Percentiles rank a stretch among this genome's conserved stretches.
Conservation (phyloP, 2,329 filamentous ascomycete species). For the Tolypocladium capitatum region DNA sequence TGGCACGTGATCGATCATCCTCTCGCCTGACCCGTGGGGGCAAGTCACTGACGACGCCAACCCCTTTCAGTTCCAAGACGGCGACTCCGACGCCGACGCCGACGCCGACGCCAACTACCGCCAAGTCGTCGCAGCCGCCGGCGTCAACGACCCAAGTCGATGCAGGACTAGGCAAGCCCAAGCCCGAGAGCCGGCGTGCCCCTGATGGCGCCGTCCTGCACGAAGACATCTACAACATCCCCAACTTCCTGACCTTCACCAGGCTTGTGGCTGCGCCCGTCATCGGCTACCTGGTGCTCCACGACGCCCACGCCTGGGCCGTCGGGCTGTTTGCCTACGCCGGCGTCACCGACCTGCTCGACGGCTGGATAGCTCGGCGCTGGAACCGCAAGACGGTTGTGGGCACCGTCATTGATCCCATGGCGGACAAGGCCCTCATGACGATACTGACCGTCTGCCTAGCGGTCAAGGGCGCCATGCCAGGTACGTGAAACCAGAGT, state of each 20-base stretch:
- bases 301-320: constrained; percentile 67
- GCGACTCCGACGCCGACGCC: not conserved
- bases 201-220: constrained; percentile 23
- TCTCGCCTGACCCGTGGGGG: not conserved
- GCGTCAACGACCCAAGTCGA: not conserved
- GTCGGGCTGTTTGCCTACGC: constrained; percentile 85
- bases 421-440: constrained; percentile 96
- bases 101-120: not conserved
- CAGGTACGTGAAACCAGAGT: constrained; percentile 38
- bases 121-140: not conserved
- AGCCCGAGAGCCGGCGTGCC: not conserved
- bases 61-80: not conserved
- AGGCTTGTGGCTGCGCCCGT: constrained; percentile 71
- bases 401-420: constrained; percentile 86
- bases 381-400: constrained; percentile 89
- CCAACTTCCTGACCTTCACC: constrained; percentile 82
- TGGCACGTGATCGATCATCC: not conserved
- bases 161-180: not conserved
- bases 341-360: constrained; percentile 78
- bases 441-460: constrained; percentile 79
- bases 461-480: constrained; percentile 69
- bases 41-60: not conserved
- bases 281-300: constrained; percentile 77
- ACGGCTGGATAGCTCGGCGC: constrained; percentile 82
- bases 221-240: constrained; percentile 96